Base-by-base conservation (phyloP, 2,329 filamentous ascomycete genomes). In the Phoma sp. region DNA sequence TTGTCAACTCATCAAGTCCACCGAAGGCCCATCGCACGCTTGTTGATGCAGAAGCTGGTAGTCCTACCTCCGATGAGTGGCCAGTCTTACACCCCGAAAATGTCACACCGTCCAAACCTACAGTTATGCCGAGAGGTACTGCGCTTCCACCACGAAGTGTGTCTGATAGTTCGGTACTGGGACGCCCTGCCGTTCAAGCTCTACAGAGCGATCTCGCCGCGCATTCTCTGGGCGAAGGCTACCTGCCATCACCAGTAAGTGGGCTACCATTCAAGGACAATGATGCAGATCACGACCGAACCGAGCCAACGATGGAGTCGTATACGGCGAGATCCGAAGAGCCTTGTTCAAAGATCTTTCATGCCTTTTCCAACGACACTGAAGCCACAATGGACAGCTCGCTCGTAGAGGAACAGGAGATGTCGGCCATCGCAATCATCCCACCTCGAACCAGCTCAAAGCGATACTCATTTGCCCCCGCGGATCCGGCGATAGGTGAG, bases 11-110 rank as follows among this genome's bases (percentile, higher is more conserved):
- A 3, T 42, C 59, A 18, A 75, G 70, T 45, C 75, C 75, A 3
- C 64, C 60, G 7, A 76, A 74, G 55, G 67, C 73, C 29, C 65
- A 67, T 25, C 72, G 73, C 13, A 74, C 71, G 2, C 65, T 79
- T 18, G 57, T 79, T 5, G 77, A 78, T 49, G 76, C 76, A 11
- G 67, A 68, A 23, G 72, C 76, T 11, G 70, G 66, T 4, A 69
- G 58, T 6, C 66, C 67, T 1, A 58, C 65, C 4, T 58, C 59
- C 18, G 58, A 62, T 8, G 57, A 69, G 7, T 73, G 71, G 69
- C 67, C 70, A 0, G 49, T 69, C 7, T 47, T 73, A 6, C 49
- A 46, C 4, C 72, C 72, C 1, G 67, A 71, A 29, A 63, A 59
- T 30, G 18, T 64, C 2, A 41, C 43, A 3, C 42, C 45, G n/a